Percentiles rank a stretch among this genome's conserved stretches.
phyloP scores from a whole-genome alignment of 768 basidiomycete genomes.

The Chalciporus pseudorubinellus region DNA sequence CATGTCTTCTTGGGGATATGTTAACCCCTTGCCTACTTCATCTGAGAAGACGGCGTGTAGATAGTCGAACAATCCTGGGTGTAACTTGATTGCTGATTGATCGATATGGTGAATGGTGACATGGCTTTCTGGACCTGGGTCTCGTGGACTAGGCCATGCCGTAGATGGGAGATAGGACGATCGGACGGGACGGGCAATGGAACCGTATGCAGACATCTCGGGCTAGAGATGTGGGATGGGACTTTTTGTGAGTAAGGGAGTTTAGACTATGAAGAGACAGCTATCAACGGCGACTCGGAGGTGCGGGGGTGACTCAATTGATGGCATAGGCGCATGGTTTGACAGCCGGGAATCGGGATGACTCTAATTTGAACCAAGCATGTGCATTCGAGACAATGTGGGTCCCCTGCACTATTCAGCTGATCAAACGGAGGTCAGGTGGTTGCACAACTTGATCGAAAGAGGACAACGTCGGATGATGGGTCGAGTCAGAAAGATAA shows the following conservation, averaged over 20 bases:
- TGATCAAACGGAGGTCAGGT: not conserved
- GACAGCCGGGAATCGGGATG: not conserved
- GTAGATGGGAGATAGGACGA: slow-evolving; percentile 43
- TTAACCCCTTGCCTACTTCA: slow-evolving; percentile 71
- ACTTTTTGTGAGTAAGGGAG: too few species aligned
- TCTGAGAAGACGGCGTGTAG: slow-evolving; percentile 63
- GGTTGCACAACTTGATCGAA: not conserved
- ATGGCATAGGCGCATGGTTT: not conserved
- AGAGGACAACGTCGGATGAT: not conserved
- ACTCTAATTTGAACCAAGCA: not conserved
- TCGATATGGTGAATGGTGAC: slow-evolving; percentile 40
- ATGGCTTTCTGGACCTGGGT: slow-evolving; percentile 6
- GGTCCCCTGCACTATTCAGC: not conserved
- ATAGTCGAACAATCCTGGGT: slow-evolving; percentile 56
- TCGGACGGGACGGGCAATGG: slow-evolving; percentile 39
- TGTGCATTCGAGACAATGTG: not conserved
- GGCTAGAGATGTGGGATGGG: too few species aligned
- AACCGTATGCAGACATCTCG: slow-evolving; percentile 73
- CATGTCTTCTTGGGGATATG: slow-evolving; percentile 82
- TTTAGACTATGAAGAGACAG: too few species aligned
- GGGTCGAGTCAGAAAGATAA: not conserved
- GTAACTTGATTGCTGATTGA: slow-evolving; percentile 21
- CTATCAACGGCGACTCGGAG: too few species aligned
- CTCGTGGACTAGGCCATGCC: slow-evolving; percentile 40
- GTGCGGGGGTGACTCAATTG: not conserved